These are phyloP conservation scores for Fusarium burgessii DNA, from an alignment of 2,329 filamentous ascomycete species.

Conservation along the genomic window DNA sequence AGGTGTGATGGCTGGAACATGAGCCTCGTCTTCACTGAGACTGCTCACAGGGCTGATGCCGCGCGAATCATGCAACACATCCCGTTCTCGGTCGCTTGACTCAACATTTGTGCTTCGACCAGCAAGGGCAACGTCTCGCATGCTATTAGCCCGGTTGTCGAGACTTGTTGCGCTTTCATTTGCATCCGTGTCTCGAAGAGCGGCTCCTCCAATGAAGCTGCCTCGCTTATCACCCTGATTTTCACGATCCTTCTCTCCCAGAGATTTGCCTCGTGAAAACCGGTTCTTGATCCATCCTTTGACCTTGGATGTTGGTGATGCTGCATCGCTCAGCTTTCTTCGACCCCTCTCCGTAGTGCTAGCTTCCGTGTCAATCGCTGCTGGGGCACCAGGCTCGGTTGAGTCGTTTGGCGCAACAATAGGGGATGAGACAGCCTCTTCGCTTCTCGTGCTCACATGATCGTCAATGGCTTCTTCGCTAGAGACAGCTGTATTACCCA, in stretches of 20 bases:
- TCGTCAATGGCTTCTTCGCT: conserved; percentile 29
- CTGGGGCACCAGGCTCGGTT: conserved; percentile 4
- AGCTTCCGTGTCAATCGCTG: conserved; percentile 31
- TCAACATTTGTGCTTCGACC: conserved; percentile 49
- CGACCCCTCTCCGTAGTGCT: conserved; percentile 29
- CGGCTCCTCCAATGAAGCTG: conserved; percentile 64
- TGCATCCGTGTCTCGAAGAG: conserved; percentile 57
- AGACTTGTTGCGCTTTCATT: conserved; percentile 60
- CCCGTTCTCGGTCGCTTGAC: conserved; percentile 34
- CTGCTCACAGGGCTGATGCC: conserved; percentile 55
- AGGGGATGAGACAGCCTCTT: conserved; percentile 10
- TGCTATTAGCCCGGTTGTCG: conserved; percentile 56
- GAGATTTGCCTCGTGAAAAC: conserved; percentile 59
- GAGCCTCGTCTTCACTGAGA: conserved; percentile 43
- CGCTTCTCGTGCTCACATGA: conserved; percentile 23
- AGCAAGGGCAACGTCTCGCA: conserved; percentile 62
- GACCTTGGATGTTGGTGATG: conserved; percentile 57
- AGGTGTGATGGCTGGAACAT: conserved; percentile 50
- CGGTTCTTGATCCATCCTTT: conserved; percentile 68
- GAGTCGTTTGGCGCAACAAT: conserved; percentile 3
- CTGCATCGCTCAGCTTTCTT: conserved; percentile 35
- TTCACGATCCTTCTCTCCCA: conserved; percentile 55
- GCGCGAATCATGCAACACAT: conserved; percentile 46
- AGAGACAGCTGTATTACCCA: conserved; percentile 35
- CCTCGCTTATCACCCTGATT: conserved; percentile 52